Conservation (phyloP, 805 yeast species). For the Saccharomycopsis sp. region DNA sequence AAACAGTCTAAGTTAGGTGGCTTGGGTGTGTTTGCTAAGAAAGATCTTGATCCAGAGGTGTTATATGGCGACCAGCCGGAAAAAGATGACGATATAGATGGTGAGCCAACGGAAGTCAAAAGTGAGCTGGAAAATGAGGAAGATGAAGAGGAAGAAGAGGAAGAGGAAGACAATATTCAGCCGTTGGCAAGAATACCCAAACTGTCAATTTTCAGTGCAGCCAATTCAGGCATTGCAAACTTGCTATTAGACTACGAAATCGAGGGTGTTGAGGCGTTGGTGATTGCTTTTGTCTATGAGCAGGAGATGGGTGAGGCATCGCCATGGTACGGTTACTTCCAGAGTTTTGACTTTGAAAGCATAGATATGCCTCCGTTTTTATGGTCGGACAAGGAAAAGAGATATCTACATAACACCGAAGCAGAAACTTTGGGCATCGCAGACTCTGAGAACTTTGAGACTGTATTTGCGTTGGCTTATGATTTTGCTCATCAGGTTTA, state of each 20-base stretch:
- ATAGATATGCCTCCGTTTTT: constrained; percentile 47
- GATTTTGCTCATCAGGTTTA: constrained; percentile 28
- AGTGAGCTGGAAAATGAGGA: constrained; percentile 3
- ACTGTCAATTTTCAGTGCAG: constrained; percentile 46
- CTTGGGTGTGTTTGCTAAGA: constrained; percentile 61
- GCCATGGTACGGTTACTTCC: constrained; percentile 68
- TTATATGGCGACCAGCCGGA: background rate
- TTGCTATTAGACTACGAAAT: constrained; percentile 52
- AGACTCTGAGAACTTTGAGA: background rate
- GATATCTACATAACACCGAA: constrained; percentile 52
- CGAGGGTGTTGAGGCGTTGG: constrained; percentile 59
- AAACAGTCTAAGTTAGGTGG: constrained; percentile 53
- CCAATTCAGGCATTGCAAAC: constrained; percentile 59
- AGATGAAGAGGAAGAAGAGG: constrained; percentile 25
- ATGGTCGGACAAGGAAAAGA: constrained; percentile 50
- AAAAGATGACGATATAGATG: constrained; percentile 1
- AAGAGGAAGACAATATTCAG: constrained; percentile 7
- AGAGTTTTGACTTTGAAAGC: constrained; percentile 8
- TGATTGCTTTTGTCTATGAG: constrained; percentile 70
- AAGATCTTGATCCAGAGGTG: constrained; percentile 32
- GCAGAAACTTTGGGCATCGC: constrained; percentile 53
- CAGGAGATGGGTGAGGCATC: constrained; percentile 45
- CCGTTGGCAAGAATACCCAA: constrained; percentile 58
- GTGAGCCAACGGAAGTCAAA: constrained; percentile 19
- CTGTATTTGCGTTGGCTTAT: background rate